A percentile compares a stretch with the other conserved stretches of the same genome.
Evolutionary conservation across 1,284 basidiomycete genomes (phyloP).

Genomic region (Trichosporon ovoides): DNA sequence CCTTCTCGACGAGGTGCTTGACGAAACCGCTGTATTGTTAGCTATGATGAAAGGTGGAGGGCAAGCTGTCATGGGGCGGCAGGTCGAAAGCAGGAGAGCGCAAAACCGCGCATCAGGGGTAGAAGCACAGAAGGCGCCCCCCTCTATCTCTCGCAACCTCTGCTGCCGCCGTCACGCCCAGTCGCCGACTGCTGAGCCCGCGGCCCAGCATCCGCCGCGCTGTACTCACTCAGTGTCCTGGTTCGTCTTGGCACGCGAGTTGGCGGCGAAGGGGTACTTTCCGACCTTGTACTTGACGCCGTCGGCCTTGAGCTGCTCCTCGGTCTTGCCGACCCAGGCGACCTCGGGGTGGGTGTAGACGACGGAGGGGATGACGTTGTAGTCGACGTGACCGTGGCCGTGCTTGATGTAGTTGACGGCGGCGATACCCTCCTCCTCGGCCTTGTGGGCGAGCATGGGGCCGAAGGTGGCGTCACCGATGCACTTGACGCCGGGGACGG

Average conservation of each 20-base stretch:
- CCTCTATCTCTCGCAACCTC: no score
- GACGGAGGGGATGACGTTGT: constrained; percentile 88
- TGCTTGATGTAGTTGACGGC: constrained; percentile 86
- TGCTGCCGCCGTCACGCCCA: no score
- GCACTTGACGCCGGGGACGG: constrained; percentile 79
- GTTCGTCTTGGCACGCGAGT: constrained; percentile 96
- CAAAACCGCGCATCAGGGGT: no score
- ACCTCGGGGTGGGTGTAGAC: constrained; percentile 98
- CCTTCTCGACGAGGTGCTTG: constrained; percentile 71
- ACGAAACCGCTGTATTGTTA: constrained; percentile 38
- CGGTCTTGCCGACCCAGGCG: constrained; percentile 96
- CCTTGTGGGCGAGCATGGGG: constrained; percentile 99
- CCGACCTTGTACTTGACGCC: constrained; percentile 89
- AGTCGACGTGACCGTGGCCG: constrained; percentile 97
- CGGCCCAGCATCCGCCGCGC: no score
- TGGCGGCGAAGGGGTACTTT: constrained; percentile 89
- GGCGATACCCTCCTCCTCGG: constrained; percentile 97
- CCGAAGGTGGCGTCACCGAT: constrained; percentile 98
- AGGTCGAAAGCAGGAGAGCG: no score
- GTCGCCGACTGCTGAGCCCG: no score
- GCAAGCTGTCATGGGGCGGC: no score
- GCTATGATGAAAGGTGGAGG: no score
- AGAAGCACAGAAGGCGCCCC: not conserved
- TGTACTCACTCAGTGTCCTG: constrained; percentile 54
- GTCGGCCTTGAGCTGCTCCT: constrained; percentile 88